Evolutionary conservation across 2,329 filamentous ascomycete genomes (phyloP), one percentile per base, ranked within the genome.

Genomic region (Arthrobotrys megalospora): DNA sequence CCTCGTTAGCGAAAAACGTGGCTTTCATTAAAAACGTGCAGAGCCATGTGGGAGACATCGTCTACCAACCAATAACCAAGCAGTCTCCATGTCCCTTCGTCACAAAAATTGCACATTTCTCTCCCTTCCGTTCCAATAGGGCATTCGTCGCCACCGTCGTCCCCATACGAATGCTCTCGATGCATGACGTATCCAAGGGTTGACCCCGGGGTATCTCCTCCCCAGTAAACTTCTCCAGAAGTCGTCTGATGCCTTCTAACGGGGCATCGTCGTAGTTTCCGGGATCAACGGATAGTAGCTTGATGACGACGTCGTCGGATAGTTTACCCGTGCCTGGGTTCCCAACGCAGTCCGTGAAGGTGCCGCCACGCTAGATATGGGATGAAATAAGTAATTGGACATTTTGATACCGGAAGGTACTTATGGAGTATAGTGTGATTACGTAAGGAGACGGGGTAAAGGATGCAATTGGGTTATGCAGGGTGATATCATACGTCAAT

Each of bases 81-180:
- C 93, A 96, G 84, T 97, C 94, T 81, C 90, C 91, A 86, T 97
- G 97, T 0, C 94, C 94, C 80, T 90, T 91, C 0, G 93, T 97
- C 10, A 96, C 93, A 0, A 97, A 90, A 84, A 97, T 88, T 12
- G 93, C 94, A 83, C 96, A 95, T 81, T 90, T 90, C 85, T 97
- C 94, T 58, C 94, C 94, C 84, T 97, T 97, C 73, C 94, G 88
- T 84, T 97, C 94, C 1, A 97, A 87, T 70, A 97, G 85, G 0
- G 94, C 94, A 84, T 97, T 97, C 0, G 94, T 97, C 8, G 94
- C 94, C 11, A 97, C 94, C 0, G 94, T 97, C 0, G 94, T 97
- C 52, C 94, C 94, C 94, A 97, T 97, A 58, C 94, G 91, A 83
- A 97, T 97, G 69, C 92, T 94, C 81, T 96, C 81, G 81, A 97